phyloP scores from a whole-genome alignment of 805 yeast species.

The Naumovozyma castellii region DNA sequence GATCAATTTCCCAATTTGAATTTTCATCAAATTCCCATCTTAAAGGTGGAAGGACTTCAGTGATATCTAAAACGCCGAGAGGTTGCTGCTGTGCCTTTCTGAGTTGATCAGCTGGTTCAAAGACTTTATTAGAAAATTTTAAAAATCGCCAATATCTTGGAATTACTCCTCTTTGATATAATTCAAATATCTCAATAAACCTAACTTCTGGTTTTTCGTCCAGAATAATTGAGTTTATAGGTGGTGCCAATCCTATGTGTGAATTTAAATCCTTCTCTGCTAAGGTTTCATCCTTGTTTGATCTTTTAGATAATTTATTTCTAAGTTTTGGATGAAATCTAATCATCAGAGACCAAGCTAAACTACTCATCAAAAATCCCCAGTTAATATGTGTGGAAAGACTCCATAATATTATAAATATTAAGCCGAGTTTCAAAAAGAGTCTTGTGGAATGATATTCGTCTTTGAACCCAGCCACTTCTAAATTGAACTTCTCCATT shows the following conservation, averaged over 20 bases:
- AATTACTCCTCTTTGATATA: conserved; percentile 55
- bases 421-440: conserved; percentile 34
- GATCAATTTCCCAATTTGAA: conserved; percentile 58
- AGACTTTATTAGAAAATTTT: conserved; percentile 46
- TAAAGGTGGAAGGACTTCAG: conserved; percentile 53
- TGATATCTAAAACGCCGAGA: conserved; percentile 46
- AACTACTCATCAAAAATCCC: conserved; percentile 44
- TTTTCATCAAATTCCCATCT: conserved; percentile 64
- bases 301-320: conserved; percentile 20
- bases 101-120: conserved; percentile 39
- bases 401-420: conserved; percentile 34
- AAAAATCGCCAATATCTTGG: conserved; percentile 54
- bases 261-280: conserved; percentile 2
- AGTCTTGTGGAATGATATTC: conserved; percentile 57
- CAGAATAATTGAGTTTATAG: conserved; percentile 37
- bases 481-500: conserved; percentile 46
- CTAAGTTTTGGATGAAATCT: conserved; percentile 51
- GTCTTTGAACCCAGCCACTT: conserved; percentile 61
- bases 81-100: conserved; percentile 50
- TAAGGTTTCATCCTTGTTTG: conserved; percentile 16
- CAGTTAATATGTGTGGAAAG: conserved; percentile 53
- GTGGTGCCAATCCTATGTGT: too few relatives aligned
- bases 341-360: conserved; percentile 48
- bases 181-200: conserved; percentile 68
- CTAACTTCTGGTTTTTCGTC: conserved; percentile 57